phyloP scores from a whole-genome alignment of 192 early-diverging fungal genomes.

The Backusella parvicylindrica region DNA sequence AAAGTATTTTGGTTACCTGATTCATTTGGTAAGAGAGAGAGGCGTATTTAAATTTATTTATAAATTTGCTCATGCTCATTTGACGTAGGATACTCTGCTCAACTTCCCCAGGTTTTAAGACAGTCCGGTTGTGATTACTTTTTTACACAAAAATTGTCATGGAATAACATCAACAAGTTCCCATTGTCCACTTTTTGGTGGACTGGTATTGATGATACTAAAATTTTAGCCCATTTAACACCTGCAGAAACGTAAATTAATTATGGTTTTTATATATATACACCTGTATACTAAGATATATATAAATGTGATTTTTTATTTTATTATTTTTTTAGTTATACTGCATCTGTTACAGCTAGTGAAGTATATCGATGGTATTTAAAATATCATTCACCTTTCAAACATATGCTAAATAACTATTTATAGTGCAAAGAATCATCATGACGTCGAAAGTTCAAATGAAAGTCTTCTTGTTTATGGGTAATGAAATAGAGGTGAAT shows the following conservation, averaged over 20 bases:
- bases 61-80: neutral
- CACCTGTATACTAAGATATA: neutral
- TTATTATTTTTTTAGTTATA: slow-evolving; percentile 14
- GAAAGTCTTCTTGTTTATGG: slow-evolving; percentile 90
- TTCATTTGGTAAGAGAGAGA: slow-evolving; percentile 68
- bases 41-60: neutral
- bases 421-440: slow-evolving; percentile 77
- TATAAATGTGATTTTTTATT: neutral
- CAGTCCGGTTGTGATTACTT: slow-evolving; percentile 88
- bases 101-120: slow-evolving; percentile 89
- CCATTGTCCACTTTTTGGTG: slow-evolving; percentile 96
- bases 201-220: slow-evolving; percentile 88
- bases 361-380: slow-evolving; percentile 34
- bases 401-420: neutral
- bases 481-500: slow-evolving; percentile 20
- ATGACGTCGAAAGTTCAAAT: slow-evolving; percentile 83
- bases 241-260: slow-evolving; percentile 35
- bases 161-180: slow-evolving; percentile 99
- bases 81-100: slow-evolving; percentile 68
- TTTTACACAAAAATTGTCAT: slow-evolving; percentile 99
- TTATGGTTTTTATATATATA: neutral
- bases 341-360: slow-evolving; percentile 13
- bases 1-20: slow-evolving; percentile 95
- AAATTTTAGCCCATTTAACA: slow-evolving; percentile 45
- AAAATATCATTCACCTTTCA: neutral